phyloP scores from a whole-genome alignment of 495 filamentous ascomycete species.

The Hypoxylon cercidicola region DNA sequence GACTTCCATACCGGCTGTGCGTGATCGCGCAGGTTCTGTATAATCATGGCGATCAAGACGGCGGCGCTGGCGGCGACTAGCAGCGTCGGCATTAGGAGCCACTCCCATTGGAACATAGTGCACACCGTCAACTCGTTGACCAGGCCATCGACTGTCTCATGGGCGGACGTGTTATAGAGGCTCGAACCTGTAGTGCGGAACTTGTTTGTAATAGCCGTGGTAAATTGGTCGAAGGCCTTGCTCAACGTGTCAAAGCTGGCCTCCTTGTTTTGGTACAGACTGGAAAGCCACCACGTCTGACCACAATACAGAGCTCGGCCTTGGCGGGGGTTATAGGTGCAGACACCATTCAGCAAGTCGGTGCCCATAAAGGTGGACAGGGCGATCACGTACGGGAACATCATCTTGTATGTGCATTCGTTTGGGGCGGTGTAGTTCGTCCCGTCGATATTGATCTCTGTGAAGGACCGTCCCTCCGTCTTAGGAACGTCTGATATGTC shows the following conservation, averaged over 20 bases:
- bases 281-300: constrained; percentile 20
- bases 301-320: constrained; percentile 3
- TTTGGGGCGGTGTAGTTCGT: constrained; percentile 22
- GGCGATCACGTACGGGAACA: background rate
- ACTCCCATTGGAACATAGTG: constrained; percentile 30
- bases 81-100: constrained; percentile 30
- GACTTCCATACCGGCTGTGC: constrained; percentile 34
- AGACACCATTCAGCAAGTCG: constrained; percentile 2
- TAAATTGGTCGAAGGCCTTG: constrained; percentile 25
- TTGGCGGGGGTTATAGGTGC: constrained; percentile 5
- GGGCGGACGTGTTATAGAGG: background rate
- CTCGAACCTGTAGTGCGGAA: constrained; percentile 25
- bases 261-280: constrained; percentile 15
- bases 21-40: constrained; percentile 14
- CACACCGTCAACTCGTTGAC: constrained; percentile 25
- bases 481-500: constrained; percentile 18
- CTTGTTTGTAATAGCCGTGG: constrained; percentile 25
- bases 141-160: constrained; percentile 4
- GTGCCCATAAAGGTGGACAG: background rate
- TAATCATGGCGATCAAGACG: constrained; percentile 12
- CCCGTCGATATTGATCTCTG: constrained; percentile 19
- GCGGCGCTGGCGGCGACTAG: constrained; percentile 12
- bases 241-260: constrained; percentile 20
- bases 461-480: constrained; percentile 8
- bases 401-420: constrained; percentile 24